These are phyloP conservation scores for Salix dunnii DNA, from an alignment of 345 rosid genomes.

Conservation along the genomic window DNA sequence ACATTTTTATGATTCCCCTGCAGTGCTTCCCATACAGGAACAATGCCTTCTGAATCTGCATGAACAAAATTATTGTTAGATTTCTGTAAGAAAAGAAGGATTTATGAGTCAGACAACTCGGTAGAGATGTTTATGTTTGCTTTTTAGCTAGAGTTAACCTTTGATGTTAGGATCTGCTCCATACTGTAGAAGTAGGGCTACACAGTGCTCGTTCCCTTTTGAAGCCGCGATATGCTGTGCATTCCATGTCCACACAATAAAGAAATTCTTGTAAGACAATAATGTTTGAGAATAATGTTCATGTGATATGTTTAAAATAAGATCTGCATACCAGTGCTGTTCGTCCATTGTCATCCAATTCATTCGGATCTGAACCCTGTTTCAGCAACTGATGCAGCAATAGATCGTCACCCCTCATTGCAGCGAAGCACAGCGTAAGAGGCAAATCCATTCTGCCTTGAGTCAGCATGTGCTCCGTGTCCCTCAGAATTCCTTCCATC, in stretches of 20 bases:
- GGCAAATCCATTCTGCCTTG: slow-evolving; percentile 77
- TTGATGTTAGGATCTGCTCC: slow-evolving; percentile 70
- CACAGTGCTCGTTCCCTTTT: slow-evolving; percentile 59
- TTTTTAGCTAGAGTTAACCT: slow-evolving; percentile 38
- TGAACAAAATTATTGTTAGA: not conserved
- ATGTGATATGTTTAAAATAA: not conserved
- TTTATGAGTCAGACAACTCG: not conserved
- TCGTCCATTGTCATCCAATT: slow-evolving; percentile 52
- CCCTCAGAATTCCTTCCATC: slow-evolving; percentile 54
- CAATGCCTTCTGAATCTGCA: slow-evolving; percentile 77
- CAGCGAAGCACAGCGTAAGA: slow-evolving; percentile 74
- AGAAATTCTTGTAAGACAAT: not conserved
- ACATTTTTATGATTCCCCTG: slow-evolving; percentile 48
- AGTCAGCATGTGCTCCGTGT: slow-evolving; percentile 72
- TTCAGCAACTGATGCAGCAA: slow-evolving; percentile 66
- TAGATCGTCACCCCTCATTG: slow-evolving; percentile 76
- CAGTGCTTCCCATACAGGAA: slow-evolving; percentile 88
- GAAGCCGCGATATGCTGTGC: slow-evolving; percentile 84
- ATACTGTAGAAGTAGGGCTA: slow-evolving; percentile 57
- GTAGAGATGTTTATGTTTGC: not conserved
- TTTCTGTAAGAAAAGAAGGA: not conserved
- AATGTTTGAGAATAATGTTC: not conserved
- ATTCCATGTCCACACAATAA: not conserved
- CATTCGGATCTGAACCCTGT: slow-evolving; percentile 67
- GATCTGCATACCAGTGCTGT: slow-evolving; percentile 54